Conservation (phyloP, 192 early-diverging fungal genomes). For the Gigaspora rosea region DNA sequence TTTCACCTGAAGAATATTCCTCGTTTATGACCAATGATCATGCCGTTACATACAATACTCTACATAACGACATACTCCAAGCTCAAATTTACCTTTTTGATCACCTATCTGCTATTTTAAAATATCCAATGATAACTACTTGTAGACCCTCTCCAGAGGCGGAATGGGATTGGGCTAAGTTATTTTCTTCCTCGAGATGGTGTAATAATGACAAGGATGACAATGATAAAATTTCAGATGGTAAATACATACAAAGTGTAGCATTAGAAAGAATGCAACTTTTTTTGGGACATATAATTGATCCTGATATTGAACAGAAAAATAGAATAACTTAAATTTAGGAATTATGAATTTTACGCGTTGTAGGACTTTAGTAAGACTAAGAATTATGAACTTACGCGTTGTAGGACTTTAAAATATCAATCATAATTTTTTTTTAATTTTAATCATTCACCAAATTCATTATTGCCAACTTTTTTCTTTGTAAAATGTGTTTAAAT, state of each 20-base stretch:
- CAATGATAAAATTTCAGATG: background rate
- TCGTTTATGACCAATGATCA: background rate
- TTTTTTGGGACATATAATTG: conserved; percentile 28
- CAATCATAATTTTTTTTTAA: too few relatives aligned
- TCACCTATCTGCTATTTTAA: conserved; percentile 5
- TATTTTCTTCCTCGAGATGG: conserved; percentile 24
- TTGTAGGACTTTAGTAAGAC: background rate
- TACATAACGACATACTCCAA: conserved; percentile 12
- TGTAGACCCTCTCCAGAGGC: conserved; percentile 22
- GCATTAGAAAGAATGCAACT: conserved; percentile 12
- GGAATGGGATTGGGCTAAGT: conserved; percentile 27
- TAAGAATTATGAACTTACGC: background rate
- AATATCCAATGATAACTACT: background rate
- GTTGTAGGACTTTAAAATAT: background rate
- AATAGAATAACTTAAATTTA: background rate
- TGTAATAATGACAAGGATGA: background rate
- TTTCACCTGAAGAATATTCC: background rate
- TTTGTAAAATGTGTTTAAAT: too few relatives aligned
- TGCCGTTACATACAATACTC: background rate
- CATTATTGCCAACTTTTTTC: too few relatives aligned
- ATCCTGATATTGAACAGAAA: background rate
- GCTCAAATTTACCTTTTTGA: conserved; percentile 26
- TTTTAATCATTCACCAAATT: too few relatives aligned
- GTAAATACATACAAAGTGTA: background rate
- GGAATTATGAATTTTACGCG: conserved; percentile 1